Conservation (phyloP, 352 stramenopile genomes). For the Blastocystis sp. region DNA sequence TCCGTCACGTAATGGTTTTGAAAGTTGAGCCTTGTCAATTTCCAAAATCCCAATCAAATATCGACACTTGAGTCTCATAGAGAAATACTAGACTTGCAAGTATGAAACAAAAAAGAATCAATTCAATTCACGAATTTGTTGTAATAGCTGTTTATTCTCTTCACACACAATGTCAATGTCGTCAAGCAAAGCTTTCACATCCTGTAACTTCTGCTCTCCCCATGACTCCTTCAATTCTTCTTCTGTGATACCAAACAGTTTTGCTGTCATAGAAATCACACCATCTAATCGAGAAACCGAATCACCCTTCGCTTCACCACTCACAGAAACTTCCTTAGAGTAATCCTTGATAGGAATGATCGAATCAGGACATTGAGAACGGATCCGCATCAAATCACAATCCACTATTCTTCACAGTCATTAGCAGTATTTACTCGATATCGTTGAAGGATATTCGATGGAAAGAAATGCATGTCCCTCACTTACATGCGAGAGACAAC, state of each 20-base stretch:
- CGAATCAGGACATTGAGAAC: neutral
- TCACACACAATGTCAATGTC: constrained; percentile 51
- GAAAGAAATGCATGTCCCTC: neutral
- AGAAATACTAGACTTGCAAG: neutral
- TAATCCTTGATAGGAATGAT: neutral
- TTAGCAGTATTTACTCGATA: neutral
- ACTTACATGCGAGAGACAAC: neutral
- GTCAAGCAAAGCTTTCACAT: constrained; percentile 9
- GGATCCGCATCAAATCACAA: constrained; percentile 44
- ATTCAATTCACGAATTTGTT: neutral
- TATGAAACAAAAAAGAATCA: constrained; percentile 1
- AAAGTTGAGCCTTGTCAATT: neutral
- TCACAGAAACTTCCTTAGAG: neutral
- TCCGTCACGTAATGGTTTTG: neutral
- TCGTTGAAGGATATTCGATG: constrained; percentile 5
- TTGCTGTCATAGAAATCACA: neutral
- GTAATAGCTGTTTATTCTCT: constrained; percentile 24
- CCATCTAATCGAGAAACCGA: neutral
- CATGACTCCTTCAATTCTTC: neutral
- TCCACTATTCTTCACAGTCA: neutral
- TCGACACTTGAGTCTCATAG: constrained; percentile 33
- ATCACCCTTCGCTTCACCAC: neutral
- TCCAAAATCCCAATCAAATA: constrained; percentile 1
- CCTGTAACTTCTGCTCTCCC: neutral
- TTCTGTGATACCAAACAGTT: constrained; percentile 8